Evolutionary conservation across 2,329 filamentous ascomycete species (phyloP).

Genomic region (Fusarium illudens): DNA sequence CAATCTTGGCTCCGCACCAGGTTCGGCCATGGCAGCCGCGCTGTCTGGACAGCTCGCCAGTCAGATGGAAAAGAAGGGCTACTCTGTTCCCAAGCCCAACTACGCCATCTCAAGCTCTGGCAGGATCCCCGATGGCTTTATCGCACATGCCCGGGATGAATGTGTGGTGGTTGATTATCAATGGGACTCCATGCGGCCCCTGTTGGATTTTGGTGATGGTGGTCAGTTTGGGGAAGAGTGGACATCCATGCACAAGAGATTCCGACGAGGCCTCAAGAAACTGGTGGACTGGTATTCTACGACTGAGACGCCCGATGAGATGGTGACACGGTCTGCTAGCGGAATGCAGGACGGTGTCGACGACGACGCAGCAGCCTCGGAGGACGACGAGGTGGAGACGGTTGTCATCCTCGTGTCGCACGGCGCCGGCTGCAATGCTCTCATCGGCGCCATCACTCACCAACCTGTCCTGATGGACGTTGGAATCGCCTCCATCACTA

Average conservation of each 20-base stretch:
- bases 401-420: slow-evolving; percentile 91
- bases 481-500: slow-evolving; percentile 87
- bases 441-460: slow-evolving; percentile 90
- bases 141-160: slow-evolving; percentile 87
- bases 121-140: slow-evolving; percentile 86
- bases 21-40: slow-evolving; percentile 47
- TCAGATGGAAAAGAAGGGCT: slow-evolving; percentile 55
- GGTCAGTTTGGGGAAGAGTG: slow-evolving; percentile 93
- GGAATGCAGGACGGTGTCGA: slow-evolving; percentile 42
- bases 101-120: slow-evolving; percentile 85
- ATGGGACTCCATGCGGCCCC: slow-evolving; percentile 89
- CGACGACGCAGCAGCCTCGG: slow-evolving; percentile 47
- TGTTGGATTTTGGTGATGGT: slow-evolving; percentile 85
- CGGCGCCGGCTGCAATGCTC: slow-evolving; percentile 92
- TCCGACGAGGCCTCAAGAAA: slow-evolving; percentile 79
- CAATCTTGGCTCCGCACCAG: slow-evolving; percentile 37
- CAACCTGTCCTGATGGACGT: slow-evolving; percentile 93
- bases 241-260: slow-evolving; percentile 93
- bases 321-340: slow-evolving; percentile 52
- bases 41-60: slow-evolving; percentile 45
- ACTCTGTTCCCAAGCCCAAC: slow-evolving; percentile 78
- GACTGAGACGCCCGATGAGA: slow-evolving; percentile 59
- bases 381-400: slow-evolving; percentile 74
- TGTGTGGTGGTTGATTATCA: slow-evolving; percentile 90
- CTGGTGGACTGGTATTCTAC: slow-evolving; percentile 85